Conservation (phyloP, 2,329 filamentous ascomycete species). For the Pseudonectria foliicola region DNA sequence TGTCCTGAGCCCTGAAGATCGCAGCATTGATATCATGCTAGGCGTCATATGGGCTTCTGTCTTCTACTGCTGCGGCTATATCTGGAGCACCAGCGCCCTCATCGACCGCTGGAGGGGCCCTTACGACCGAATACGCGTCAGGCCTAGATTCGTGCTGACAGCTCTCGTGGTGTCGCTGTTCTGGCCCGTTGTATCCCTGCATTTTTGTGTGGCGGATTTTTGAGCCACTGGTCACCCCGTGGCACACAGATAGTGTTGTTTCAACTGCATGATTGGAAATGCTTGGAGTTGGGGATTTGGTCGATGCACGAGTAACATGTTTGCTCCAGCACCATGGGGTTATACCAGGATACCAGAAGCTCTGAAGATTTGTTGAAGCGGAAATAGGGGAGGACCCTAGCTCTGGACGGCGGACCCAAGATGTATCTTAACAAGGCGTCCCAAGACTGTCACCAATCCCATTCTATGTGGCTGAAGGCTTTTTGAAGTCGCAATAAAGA, state of each 20-base stretch:
- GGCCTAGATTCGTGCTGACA: slow-evolving; percentile 21
- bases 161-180: slow-evolving; percentile 27
- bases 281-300: neutral
- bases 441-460: too few species aligned
- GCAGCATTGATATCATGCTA: slow-evolving; percentile 24
- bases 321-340: neutral
- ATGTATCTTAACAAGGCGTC: too few species aligned
- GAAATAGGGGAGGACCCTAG: too few species aligned
- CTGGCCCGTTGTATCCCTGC: slow-evolving; percentile 33
- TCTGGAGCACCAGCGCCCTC: slow-evolving; percentile 35
- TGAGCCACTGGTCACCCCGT: too few species aligned
- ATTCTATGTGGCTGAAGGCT: too few species aligned
- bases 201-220: too few species aligned
- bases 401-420: too few species aligned
- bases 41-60: slow-evolving; percentile 27
- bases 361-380: too few species aligned
- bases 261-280: too few species aligned
- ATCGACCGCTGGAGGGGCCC: slow-evolving; percentile 36
- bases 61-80: slow-evolving; percentile 33
- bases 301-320: neutral
- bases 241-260: too few species aligned
- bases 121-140: slow-evolving; percentile 26
- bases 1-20: slow-evolving; percentile 26
- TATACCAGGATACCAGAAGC: too few species aligned
- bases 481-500: too few species aligned